Evolutionary conservation across 1,284 basidiomycete genomes (phyloP), one percentile per base, ranked within the genome.

Genomic region (Apiotrichum gamsii): DNA sequence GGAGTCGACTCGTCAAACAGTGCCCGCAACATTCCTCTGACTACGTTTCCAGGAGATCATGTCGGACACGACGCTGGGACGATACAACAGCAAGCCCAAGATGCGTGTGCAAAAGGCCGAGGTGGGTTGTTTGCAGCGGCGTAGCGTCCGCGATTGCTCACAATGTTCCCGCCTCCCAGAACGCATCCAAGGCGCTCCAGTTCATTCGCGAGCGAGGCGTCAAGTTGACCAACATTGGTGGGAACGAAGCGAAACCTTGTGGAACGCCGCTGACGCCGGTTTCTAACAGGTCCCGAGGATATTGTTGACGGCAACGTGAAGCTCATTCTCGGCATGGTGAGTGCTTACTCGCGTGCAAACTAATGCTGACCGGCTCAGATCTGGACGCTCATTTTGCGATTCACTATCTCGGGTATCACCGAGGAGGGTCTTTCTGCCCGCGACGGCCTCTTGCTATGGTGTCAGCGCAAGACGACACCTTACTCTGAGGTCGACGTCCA

Each of bases 261-360:
- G 14, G 8, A 40, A 11, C 16, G 25, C 15, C n/a, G 16, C 16
- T 43, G 24, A 24, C 31, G 3, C 19, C 21, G 3, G 43, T 53
- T 23, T n/a, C 53, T 29, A 11, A 4, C 42, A 61, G 61, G 64
- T 2, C 59, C 57, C 8, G 43, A 61, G 90, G 93, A 98, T 69
- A 96, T 97, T 65, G 91, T 97, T 51, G 94, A 98, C 68, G 93
- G 93, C 23, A 96, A 96, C 69, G 73, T 94, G 53, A 98, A 98
- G 72, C 85, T 98, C 47, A 96, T 95, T 44, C 80, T 98, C 15
- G 94, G 94, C 29, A 93, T 97, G 88, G 70, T 70, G 39, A 41
- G 66, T n/a, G n/a, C n/a, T n/a, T n/a, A n/a, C n/a, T n/a, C n/a
- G n/a, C n/a, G n/a, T n/a, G n/a, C n/a, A n/a, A n/a, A n/a, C n/a